Evolutionary conservation across 805 yeast species (phyloP), one percentile per base, ranked within the genome.

Genomic region (Lipomyces yamanashiensis): DNA sequence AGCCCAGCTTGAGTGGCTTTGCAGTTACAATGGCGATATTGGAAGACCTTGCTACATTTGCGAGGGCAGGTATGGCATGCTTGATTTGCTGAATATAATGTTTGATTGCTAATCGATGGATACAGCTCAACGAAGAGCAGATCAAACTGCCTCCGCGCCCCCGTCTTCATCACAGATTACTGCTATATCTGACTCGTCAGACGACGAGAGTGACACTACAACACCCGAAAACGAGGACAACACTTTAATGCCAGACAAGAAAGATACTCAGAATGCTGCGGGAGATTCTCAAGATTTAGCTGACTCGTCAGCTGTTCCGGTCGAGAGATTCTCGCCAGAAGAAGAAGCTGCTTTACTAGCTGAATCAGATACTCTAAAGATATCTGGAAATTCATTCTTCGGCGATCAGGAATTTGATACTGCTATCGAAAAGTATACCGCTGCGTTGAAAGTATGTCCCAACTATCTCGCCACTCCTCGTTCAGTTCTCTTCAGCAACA

Each of bases 311-410:
- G 33, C 28, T n/a, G 50, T 3, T 7, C 12, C 50, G 12, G 34
- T 12, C 12, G 50, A 45, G 50, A 53, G 41, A 41, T 59, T 69
- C 34, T 23, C 64, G 7, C 70, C 72, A 1, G 72, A 67, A 19
- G 67, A 63, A 21, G 74, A 71, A 60, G 55, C 55, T 13, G 33
- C 52, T 40, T 62, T 72, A 10, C 47, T 72, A 6, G 63, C 59
- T 8, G 62, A 67, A 41, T 69, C 79, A 23, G 77, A 77, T 48
- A 75, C 72, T 54, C 81, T 85, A 51, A 72, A 84, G 81, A 76
- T 76, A 54, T 55, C 73, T 61, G 71, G 80, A 54, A 74, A 70
- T 58, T 59, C 54, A 21, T 51, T 63, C 28, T 73, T 72, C 62
- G 58, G 58, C 23, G 62, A 59, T 12, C 44, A 45, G 4, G 50